Conservation (phyloP, 1,284 basidiomycete genomes). For the Ustilago trichophora region DNA sequence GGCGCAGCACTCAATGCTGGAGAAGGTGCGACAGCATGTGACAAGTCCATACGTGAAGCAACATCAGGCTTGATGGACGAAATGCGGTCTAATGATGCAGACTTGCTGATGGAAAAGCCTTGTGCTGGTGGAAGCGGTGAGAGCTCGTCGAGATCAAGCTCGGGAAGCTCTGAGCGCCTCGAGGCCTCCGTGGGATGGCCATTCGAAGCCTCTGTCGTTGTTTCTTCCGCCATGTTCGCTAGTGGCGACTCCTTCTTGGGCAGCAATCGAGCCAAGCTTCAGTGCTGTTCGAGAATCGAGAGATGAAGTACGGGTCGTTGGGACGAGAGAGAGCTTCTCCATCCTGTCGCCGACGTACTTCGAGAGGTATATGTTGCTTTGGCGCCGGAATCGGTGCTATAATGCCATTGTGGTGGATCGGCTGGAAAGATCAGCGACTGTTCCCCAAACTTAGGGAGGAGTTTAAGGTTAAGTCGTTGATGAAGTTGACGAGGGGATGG, state of each 20-base stretch:
- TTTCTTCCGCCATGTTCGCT: not conserved
- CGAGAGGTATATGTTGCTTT: no score
- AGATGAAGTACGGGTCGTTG: not conserved
- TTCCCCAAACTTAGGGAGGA: no score
- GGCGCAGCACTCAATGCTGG: slow-evolving; percentile 26
- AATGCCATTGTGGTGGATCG: not conserved
- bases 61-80: slow-evolving; percentile 13
- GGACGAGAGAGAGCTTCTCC: not conserved
- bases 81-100: slow-evolving; percentile 14
- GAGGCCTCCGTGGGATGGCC: not conserved
- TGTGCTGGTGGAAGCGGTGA: slow-evolving; percentile 41
- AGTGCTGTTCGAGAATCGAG: not conserved
- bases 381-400: slow-evolving; percentile 1
- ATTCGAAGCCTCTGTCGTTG: not conserved
- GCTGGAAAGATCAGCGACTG: no score
- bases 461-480: no score
- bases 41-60: not conserved
- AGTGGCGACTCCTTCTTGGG: no score
- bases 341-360: slow-evolving; percentile 1
- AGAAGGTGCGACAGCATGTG: slow-evolving; percentile 1
- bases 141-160: slow-evolving; percentile 43
- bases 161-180: slow-evolving; percentile 4
- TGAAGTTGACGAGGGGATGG: no score
- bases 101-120: slow-evolving; percentile 5
- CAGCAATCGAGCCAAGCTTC: no score